Percentiles rank a stretch among this genome's conserved stretches.
Evolutionary conservation across 1,284 basidiomycete species (phyloP).

Genomic region (Ganoderma lucidum): DNA sequence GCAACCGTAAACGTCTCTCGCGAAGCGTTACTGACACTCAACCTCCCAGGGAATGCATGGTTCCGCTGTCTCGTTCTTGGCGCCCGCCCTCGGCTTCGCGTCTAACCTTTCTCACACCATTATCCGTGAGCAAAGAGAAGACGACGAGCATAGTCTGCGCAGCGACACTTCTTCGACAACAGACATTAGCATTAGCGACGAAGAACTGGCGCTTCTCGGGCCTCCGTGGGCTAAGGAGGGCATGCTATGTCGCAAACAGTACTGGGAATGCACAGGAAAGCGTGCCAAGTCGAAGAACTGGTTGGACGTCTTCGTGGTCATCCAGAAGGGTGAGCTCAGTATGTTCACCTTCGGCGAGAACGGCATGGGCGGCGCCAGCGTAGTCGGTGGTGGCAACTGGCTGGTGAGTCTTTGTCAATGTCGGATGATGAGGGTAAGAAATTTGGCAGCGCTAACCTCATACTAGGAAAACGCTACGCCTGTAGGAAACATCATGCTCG

Average conservation of each 20-base stretch:
- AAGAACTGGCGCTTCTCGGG: conserved; percentile 93
- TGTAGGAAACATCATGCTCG: conserved; percentile 83
- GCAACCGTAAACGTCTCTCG: not conserved
- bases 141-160: conserved; percentile 79
- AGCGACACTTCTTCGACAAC: conserved; percentile 69
- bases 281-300: conserved; percentile 87
- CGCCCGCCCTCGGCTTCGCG: conserved; percentile 91
- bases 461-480: conserved; percentile 82
- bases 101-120: conserved; percentile 96
- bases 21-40: conserved; percentile 9
- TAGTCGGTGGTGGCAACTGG: conserved; percentile 97
- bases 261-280: conserved; percentile 88
- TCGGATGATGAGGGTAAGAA: not conserved
- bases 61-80: conserved; percentile 60
- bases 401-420: conserved; percentile 66
- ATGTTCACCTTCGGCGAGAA: conserved; percentile 93
- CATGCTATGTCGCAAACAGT: conserved; percentile 92
- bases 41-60: conserved; percentile 45
- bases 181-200: conserved; percentile 87
- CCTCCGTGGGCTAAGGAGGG: conserved; percentile 99
- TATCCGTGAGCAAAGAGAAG: conserved; percentile 93
- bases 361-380: conserved; percentile 60
- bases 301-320: conserved; percentile 96
- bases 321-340: conserved; percentile 90
- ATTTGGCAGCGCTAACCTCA: not conserved